A percentile compares a stretch with the other conserved stretches of the same genome.
phyloP scores from a whole-genome alignment of 140 eudicot species.

The Ambrosia hybrid region DNA sequence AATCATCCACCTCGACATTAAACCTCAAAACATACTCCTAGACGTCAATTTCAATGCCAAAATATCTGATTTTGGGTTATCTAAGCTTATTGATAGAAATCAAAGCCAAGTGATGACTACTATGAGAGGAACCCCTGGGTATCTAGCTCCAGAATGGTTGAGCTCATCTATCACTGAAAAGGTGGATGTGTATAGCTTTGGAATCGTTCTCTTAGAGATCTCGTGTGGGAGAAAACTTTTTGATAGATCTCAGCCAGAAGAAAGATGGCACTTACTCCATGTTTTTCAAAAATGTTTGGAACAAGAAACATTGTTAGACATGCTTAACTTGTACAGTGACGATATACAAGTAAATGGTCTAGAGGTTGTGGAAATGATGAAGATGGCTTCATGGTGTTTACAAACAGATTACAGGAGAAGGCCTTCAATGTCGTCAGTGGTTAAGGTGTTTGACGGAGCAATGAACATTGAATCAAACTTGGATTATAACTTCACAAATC shows the following conservation, averaged over 20 bases:
- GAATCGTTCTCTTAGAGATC: not conserved
- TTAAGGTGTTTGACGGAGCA: conserved; percentile 33
- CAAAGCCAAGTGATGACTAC: no score
- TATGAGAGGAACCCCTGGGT: no score
- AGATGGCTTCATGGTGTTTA: conserved; percentile 31
- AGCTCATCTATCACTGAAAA: no score
- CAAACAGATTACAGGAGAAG: conserved; percentile 22
- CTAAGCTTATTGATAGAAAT: no score
- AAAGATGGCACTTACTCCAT: conserved; percentile 8
- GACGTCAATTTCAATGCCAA: no score
- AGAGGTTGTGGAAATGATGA: conserved; percentile 34
- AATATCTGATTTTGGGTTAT: no score
- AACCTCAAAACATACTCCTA: no score
- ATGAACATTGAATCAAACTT: conserved; percentile 5
- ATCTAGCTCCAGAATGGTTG: no score
- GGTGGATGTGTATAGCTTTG: no score
- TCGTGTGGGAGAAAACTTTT: conserved; percentile 28
- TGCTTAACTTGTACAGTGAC: not conserved
- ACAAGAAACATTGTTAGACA: not conserved
- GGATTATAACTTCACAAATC: conserved; percentile 6
- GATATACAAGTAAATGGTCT: conserved; percentile 9
- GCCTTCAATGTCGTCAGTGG: conserved; percentile 28
- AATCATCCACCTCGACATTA: no score
- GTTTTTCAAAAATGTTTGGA: conserved; percentile 5
- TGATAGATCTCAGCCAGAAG: conserved; percentile 12